Base-by-base conservation (phyloP, 2,329 filamentous ascomycete species). In the Bipolaris bicolor region DNA sequence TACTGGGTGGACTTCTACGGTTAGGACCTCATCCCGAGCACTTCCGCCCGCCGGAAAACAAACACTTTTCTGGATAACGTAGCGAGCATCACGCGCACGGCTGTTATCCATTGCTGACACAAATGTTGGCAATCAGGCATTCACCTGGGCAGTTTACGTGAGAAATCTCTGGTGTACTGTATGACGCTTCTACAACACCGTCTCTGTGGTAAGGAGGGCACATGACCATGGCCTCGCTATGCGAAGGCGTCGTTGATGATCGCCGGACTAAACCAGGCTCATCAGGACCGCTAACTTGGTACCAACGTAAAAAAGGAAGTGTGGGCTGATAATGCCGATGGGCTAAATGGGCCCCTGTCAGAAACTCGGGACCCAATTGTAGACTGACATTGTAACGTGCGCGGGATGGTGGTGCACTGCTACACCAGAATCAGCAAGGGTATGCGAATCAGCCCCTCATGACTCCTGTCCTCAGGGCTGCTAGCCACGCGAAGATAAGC, bases 31-130 rank as follows among this genome's bases (percentile, higher is more conserved):
- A 51, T 45, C 45, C 59, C 63, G 61, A 53, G 52, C 58, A 33
- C 52, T 61, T 52, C 49, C 55, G 49, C 52, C 34, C 24, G 49
- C 63, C 61, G 66, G 24, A 52, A 48, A 60, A 54, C 39, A 40
- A 53, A 58, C 61, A 55, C 60, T 55, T n/a, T 60, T 22, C 41
- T 46, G 65, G 64, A 40, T 29, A n/a, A 18, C n/a, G 15, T 13
- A 24, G 22, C 22, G 44, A 39, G 16, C 34, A 36, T 33, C 16
- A 20, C 39, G 46, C 31, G n/a, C n/a, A 29, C 46, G n/a, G 46
- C 46, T n/a, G 24, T 39, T 39, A 3, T 29, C 15, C 31, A 34
- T 7, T 16, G 46, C 33, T 49, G 46, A 34, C 46, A n/a, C 46
- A 49, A 9, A 26, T 39, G 34, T 37, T 26, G 18, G 15, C 34